phyloP scores from a whole-genome alignment of 192 early-diverging fungal species.

The Jimgerdemannia flammicorona region DNA sequence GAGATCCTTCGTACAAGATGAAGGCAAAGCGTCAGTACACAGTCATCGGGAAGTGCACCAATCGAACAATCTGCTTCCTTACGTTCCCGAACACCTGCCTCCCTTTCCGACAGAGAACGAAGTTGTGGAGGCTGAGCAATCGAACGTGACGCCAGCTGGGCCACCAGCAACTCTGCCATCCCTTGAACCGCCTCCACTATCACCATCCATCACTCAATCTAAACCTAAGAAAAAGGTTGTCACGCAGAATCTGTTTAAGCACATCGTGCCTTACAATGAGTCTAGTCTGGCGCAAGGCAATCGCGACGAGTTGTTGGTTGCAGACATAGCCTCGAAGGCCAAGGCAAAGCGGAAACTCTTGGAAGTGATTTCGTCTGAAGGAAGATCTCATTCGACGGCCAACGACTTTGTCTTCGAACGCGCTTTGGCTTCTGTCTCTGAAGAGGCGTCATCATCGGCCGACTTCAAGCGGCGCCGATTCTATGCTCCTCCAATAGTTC shows the following conservation, averaged over 20 bases:
- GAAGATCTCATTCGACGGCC: background rate
- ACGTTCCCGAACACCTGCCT: background rate
- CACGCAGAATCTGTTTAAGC: background rate
- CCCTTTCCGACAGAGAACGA: background rate
- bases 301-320: background rate
- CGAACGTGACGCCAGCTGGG: background rate
- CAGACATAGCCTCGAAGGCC: background rate
- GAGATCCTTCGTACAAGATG: background rate
- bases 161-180: background rate
- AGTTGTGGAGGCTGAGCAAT: background rate
- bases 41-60: background rate
- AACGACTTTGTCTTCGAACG: background rate
- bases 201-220: background rate
- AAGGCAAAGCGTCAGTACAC: background rate
- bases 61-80: background rate
- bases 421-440: background rate
- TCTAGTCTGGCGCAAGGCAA: background rate
- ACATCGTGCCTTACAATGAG: conserved; percentile 1
- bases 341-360: background rate
- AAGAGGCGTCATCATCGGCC: background rate
- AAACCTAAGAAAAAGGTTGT: background rate
- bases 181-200: background rate
- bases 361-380: background rate
- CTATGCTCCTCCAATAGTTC: background rate
- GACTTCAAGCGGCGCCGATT: background rate